These are phyloP conservation scores for Astrothelium macrocarpum DNA, from an alignment of 495 filamentous ascomycete species.

Conservation along the genomic window DNA sequence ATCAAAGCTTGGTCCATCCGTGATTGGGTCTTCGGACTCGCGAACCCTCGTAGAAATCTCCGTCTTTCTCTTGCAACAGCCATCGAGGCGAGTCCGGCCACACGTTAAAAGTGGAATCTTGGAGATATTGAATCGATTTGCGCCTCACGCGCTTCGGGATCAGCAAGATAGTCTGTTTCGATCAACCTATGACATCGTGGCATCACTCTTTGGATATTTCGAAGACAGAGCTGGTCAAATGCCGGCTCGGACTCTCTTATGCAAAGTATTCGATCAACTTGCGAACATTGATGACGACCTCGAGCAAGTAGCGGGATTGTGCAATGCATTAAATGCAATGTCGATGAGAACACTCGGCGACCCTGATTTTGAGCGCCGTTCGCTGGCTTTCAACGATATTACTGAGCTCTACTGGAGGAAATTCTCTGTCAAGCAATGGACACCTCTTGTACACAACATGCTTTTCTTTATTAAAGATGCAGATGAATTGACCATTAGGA, in stretches of 20 bases:
- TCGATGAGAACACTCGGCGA: constrained; percentile 58
- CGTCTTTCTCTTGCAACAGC: constrained; percentile 73
- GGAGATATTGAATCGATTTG: constrained; percentile 46
- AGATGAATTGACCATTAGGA: constrained; percentile 77
- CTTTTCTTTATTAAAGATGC: constrained; percentile 77
- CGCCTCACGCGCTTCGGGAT: constrained; percentile 33
- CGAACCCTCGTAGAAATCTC: constrained; percentile 64
- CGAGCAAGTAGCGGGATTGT: constrained; percentile 57
- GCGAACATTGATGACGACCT: constrained; percentile 51
- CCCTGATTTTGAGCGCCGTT: constrained; percentile 74
- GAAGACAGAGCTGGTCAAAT: constrained; percentile 47
- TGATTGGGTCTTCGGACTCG: constrained; percentile 58
- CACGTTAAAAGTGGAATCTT: constrained; percentile 75
- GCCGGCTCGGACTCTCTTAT: constrained; percentile 56
- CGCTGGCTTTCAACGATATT: constrained; percentile 66
- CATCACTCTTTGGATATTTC: constrained; percentile 77
- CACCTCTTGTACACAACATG: constrained; percentile 82
- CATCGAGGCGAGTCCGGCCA: constrained; percentile 66
- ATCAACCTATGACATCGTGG: constrained; percentile 51
- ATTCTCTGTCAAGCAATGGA: constrained; percentile 72
- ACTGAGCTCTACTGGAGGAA: constrained; percentile 43
- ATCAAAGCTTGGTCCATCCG: constrained; percentile 62
- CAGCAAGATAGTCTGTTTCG: constrained; percentile 47
- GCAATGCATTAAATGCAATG: constrained; percentile 71
- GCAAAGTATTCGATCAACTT: constrained; percentile 60